A percentile compares a stretch with the other conserved stretches of the same genome.
phyloP scores from a whole-genome alignment of 805 yeast species.

The Saturnispora besseyi region DNA sequence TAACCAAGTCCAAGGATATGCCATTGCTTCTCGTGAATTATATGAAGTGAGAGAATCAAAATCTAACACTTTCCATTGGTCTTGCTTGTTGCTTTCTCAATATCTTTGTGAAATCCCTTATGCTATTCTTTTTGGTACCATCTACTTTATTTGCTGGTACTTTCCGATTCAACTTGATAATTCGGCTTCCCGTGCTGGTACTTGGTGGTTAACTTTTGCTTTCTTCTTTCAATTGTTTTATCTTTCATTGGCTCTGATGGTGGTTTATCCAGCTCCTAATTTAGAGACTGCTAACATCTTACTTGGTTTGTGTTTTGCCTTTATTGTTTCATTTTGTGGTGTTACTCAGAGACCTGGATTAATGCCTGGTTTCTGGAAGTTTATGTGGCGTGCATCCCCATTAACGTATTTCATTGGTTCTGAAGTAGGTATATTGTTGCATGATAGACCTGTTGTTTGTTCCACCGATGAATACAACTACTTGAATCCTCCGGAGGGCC shows the following conservation, averaged over 20 bases:
- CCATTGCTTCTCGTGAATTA: slow-evolving; percentile 51
- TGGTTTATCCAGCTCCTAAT: slow-evolving; percentile 51
- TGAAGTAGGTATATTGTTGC: slow-evolving; percentile 40
- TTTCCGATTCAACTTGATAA: slow-evolving; percentile 29
- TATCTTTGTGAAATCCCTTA: slow-evolving; percentile 56
- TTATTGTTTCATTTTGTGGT: slow-evolving; percentile 61
- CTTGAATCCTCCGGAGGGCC: slow-evolving; percentile 48
- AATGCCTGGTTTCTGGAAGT: slow-evolving; percentile 52
- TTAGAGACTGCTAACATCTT: slow-evolving; percentile 59
- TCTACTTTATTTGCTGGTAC: slow-evolving; percentile 36
- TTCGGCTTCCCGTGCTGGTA: slow-evolving; percentile 37
- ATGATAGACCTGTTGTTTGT: slow-evolving; percentile 45
- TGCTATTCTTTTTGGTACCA: slow-evolving; percentile 38
- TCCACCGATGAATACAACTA: slow-evolving; percentile 37
- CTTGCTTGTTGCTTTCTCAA: slow-evolving; percentile 45
- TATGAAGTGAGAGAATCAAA: slow-evolving; percentile 64
- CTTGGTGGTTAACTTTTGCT: slow-evolving; percentile 31
- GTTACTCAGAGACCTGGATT: slow-evolving; percentile 46
- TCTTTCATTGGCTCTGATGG: slow-evolving; percentile 43
- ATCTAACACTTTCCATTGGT: slow-evolving; percentile 71
- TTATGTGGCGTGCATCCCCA: slow-evolving; percentile 67
- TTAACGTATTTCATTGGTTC: slow-evolving; percentile 59
- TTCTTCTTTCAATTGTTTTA: slow-evolving; percentile 38
- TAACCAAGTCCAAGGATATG: slow-evolving; percentile 56
- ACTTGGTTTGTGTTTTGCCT: slow-evolving; percentile 44